Evolutionary conservation across 1,284 basidiomycete species (phyloP), one percentile per base, ranked within the genome.

Genomic region (Austroboletus novae-zelandiae): DNA sequence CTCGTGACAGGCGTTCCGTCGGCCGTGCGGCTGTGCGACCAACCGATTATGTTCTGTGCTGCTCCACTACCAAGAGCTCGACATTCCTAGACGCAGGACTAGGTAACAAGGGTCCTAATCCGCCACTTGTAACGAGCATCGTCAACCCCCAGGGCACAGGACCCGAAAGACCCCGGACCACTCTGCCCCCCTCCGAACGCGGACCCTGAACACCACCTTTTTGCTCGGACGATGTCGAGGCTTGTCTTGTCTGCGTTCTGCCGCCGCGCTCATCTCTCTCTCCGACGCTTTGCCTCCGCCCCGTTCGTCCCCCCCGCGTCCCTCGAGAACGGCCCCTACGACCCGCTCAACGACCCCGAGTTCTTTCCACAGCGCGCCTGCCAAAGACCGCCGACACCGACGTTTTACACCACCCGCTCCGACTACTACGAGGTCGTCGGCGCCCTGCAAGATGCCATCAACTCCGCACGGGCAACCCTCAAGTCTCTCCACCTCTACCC

Each of bases 361-460:
- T 39, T 34, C 32, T 39, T 45, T 5, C 13, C 50, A 23, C 51
- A 52, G 18, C 62, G 11, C 34, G 6, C 35, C 14, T 58, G 41
- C n/a, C 63, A 65, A 25, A 65, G 68, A 43, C 76, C 80, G 17
- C 66, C 73, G 27, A 88, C 91, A 2, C 79, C 89, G 15, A 83
- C 83, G 45, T 95, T 94, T 74, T 97, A 91, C 72, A 93, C 93
- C n/a, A 88, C 84, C n/a, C 83, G 86, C 41, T 76, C 89, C 0
- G 74, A 75, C 31, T 93, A 86, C 73, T 86, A 86, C 65, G 89
- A 94, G 70, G 80, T 85, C 50, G 71, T 95, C 37, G 73, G 77
- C 27, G 71, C 78, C 41, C 80, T 96, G 17, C 84, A 93, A 62
- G 74, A 74, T 18, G 84, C 88, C 37, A 76, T 90, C 17, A 70